These are phyloP conservation scores for Botrytis galanthina DNA, from an alignment of 2,329 filamentous ascomycete species.

Conservation along the genomic window DNA sequence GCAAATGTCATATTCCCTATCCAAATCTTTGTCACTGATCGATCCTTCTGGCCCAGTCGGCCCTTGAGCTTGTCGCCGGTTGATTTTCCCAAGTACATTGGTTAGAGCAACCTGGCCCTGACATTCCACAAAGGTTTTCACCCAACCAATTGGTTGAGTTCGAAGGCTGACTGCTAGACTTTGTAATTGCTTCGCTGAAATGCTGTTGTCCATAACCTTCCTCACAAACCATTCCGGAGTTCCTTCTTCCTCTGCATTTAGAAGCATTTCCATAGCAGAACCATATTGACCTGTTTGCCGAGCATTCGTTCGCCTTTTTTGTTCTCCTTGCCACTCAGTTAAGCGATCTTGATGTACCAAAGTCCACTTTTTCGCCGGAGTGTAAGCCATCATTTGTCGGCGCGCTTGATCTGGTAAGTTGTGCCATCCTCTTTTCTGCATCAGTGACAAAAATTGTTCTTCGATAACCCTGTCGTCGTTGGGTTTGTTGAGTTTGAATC, in stretches of 20 bases:
- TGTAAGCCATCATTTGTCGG: slow-evolving; percentile 94
- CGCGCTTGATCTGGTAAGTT: slow-evolving; percentile 92
- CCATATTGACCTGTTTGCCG: slow-evolving; percentile 68
- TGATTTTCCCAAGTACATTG: slow-evolving; percentile 90
- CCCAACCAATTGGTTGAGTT: slow-evolving; percentile 97
- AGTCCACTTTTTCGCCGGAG: slow-evolving; percentile 95
- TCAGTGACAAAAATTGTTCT: slow-evolving; percentile 85
- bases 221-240: slow-evolving; percentile 98
- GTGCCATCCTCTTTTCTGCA: slow-evolving; percentile 98
- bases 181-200: slow-evolving; percentile 86
- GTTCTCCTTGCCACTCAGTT: slow-evolving; percentile 90
- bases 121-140: slow-evolving; percentile 92
- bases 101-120: slow-evolving; percentile 96
- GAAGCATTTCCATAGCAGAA: slow-evolving; percentile 66
- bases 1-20: slow-evolving; percentile 87
- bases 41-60: slow-evolving; percentile 52
- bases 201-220: slow-evolving; percentile 92
- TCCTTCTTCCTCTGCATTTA: slow-evolving; percentile 87
- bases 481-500: slow-evolving; percentile 66
- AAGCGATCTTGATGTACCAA: slow-evolving; percentile 92
- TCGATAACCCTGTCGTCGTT: slow-evolving; percentile 82
- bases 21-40: slow-evolving; percentile 64
- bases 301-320: slow-evolving; percentile 77
- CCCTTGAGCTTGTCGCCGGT: slow-evolving; percentile 75
- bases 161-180: slow-evolving; percentile 91